These are phyloP conservation scores for Paecilomyces sp. DNA, from an alignment of 2,329 filamentous ascomycete species.

Conservation along the genomic window DNA sequence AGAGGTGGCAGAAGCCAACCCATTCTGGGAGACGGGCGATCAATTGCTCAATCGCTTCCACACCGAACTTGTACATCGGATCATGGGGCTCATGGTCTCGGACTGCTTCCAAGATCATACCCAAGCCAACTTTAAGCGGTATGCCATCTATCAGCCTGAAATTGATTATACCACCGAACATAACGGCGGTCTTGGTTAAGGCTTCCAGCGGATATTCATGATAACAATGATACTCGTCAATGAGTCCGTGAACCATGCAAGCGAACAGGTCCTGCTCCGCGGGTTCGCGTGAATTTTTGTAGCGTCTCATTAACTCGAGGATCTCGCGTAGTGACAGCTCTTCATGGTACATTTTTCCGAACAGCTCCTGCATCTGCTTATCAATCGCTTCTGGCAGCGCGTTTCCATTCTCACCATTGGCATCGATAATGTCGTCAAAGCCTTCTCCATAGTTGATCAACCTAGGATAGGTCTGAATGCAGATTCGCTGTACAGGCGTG, in stretches of 20 bases:
- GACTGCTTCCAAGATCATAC: slow-evolving; percentile 96
- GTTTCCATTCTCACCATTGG: slow-evolving; percentile 76
- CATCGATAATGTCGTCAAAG: slow-evolving; percentile 83
- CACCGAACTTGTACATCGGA: slow-evolving; percentile 95
- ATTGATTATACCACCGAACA: slow-evolving; percentile 94
- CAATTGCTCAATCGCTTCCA: slow-evolving; percentile 89
- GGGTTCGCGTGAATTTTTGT: slow-evolving; percentile 79
- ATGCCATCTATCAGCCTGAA: slow-evolving; percentile 86
- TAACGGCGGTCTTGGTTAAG: slow-evolving; percentile 85
- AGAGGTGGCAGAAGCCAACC: slow-evolving; percentile 86
- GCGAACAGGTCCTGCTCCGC: slow-evolving; percentile 91
- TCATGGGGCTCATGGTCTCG: slow-evolving; percentile 74
- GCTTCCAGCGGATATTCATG: slow-evolving; percentile 94
- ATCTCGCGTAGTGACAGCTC: slow-evolving; percentile 82
- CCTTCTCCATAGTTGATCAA: slow-evolving; percentile 95
- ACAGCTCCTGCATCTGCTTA: slow-evolving; percentile 91
- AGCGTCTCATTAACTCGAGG: slow-evolving; percentile 73
- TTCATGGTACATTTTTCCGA: slow-evolving; percentile 95
- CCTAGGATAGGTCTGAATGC: slow-evolving; percentile 86
- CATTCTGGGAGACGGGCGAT: slow-evolving; percentile 79
- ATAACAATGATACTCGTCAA: slow-evolving; percentile 96
- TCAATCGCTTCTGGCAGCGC: slow-evolving; percentile 71
- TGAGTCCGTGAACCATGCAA: slow-evolving; percentile 96
- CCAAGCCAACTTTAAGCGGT: slow-evolving; percentile 85
- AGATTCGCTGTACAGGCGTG: slow-evolving; percentile 74